A percentile compares a stretch with the other conserved stretches of the same genome.
Conservation (phyloP, 768 basidiomycete species). For the Astraeus odoratus region DNA sequence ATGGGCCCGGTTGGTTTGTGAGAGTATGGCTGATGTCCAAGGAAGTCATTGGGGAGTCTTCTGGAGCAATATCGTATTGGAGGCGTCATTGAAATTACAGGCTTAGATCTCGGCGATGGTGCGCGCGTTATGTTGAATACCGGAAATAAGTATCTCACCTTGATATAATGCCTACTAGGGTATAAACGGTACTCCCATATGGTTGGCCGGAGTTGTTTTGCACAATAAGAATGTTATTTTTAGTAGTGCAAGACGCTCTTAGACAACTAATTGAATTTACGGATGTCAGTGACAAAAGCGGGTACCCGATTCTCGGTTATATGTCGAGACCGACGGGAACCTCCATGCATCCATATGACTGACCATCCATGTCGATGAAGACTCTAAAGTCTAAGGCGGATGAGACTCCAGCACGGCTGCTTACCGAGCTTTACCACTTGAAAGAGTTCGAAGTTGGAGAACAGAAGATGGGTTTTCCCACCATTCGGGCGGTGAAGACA, state of each 20-base stretch:
- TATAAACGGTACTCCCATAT: too few relatives aligned
- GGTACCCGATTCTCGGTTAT: neutral
- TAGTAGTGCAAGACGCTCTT: slow-evolving; percentile 8
- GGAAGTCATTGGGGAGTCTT: too few relatives aligned
- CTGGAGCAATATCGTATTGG: too few relatives aligned
- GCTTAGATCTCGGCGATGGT: too few relatives aligned
- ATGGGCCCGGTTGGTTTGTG: slow-evolving; percentile 16
- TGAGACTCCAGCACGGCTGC: slow-evolving; percentile 3
- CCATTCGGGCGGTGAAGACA: slow-evolving; percentile 3
- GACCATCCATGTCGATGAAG: neutral
- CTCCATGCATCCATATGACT: neutral
- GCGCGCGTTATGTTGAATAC: too few relatives aligned
- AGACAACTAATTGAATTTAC: slow-evolving; percentile 12
- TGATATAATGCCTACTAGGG: too few relatives aligned
- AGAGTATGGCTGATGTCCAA: slow-evolving; percentile 8
- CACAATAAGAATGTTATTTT: slow-evolving; percentile 12
- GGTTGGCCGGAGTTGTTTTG: too few relatives aligned
- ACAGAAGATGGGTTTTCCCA: neutral
- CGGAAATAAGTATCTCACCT: too few relatives aligned
- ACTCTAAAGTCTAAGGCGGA: neutral
- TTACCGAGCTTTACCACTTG: neutral
- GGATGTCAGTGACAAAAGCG: slow-evolving; percentile 10
- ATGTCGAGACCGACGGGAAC: slow-evolving; percentile 10
- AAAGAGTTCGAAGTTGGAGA: neutral
- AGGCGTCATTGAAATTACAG: too few relatives aligned